phyloP scores from a whole-genome alignment of 768 basidiomycete species.

The Steccherinum ochraceum region DNA sequence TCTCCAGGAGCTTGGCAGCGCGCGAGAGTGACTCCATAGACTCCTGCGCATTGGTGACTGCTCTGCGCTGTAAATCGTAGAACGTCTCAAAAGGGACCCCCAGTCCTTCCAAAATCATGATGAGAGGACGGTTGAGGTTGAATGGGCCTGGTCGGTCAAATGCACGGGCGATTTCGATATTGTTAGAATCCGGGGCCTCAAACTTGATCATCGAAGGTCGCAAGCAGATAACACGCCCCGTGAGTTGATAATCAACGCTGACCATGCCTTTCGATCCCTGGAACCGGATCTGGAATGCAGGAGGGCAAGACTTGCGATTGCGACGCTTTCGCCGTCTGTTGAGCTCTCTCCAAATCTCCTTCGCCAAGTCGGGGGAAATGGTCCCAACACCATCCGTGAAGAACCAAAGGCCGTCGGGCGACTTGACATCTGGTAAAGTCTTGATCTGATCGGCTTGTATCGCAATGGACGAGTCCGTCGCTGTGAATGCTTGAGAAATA shows the following conservation, averaged over 20 bases:
- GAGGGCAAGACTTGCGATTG: slow-evolving; percentile 31
- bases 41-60: slow-evolving; percentile 38
- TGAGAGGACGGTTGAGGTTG: slow-evolving; percentile 57
- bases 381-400: slow-evolving; percentile 74
- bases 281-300: slow-evolving; percentile 56
- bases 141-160: slow-evolving; percentile 57
- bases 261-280: slow-evolving; percentile 62
- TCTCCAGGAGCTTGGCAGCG: slow-evolving; percentile 46
- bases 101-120: slow-evolving; percentile 59
- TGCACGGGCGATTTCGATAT: slow-evolving; percentile 57
- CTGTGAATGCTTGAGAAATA: slow-evolving; percentile 69
- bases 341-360: slow-evolving; percentile 37
- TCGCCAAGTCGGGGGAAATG: slow-evolving; percentile 50
- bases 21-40: slow-evolving; percentile 36
- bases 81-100: slow-evolving; percentile 53
- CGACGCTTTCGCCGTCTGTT: slow-evolving; percentile 30
- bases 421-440: slow-evolving; percentile 41
- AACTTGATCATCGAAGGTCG: slow-evolving; percentile 70
- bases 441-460: slow-evolving; percentile 32
- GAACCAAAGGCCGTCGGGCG: slow-evolving; percentile 10
- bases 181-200: slow-evolving; percentile 33
- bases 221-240: slow-evolving; percentile 42
- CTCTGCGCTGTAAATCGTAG: slow-evolving; percentile 43
- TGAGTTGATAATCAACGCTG: slow-evolving; percentile 48
- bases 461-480: slow-evolving; percentile 56